These are phyloP conservation scores for Fomitiporia mediterranea DNA, from an alignment of 1,284 basidiomycete genomes.

Conservation along the genomic window DNA sequence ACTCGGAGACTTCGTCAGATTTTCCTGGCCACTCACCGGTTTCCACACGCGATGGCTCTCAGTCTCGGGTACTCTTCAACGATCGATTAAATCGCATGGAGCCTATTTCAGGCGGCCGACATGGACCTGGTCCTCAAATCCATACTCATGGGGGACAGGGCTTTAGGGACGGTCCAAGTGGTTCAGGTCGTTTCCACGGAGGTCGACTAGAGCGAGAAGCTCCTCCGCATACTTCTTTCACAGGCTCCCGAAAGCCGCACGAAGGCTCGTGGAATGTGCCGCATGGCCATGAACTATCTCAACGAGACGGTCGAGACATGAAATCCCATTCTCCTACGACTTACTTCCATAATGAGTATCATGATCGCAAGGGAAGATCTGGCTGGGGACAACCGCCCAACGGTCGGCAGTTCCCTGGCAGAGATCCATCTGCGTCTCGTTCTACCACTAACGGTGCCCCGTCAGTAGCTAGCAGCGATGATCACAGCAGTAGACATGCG, in stretches of 20 bases:
- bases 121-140: slow-evolving; percentile 35
- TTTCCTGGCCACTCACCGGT: slow-evolving; percentile 34
- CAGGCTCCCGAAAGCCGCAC: slow-evolving; percentile 41
- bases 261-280: slow-evolving; percentile 34
- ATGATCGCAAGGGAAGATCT: neutral
- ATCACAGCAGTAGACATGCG: slow-evolving; percentile 3
- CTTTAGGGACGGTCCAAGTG: slow-evolving; percentile 29
- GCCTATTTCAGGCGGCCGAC: slow-evolving; percentile 33
- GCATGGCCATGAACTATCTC: slow-evolving; percentile 23
- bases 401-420: neutral
- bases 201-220: slow-evolving; percentile 41
- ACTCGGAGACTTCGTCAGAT: slow-evolving; percentile 20
- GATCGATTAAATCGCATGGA: slow-evolving; percentile 84
- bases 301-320: slow-evolving; percentile 1
- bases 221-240: slow-evolving; percentile 35
- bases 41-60: slow-evolving; percentile 35
- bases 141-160: slow-evolving; percentile 33
- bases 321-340: neutral
- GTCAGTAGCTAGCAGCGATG: slow-evolving; percentile 12
- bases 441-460: slow-evolving; percentile 7
- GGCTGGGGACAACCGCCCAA: slow-evolving; percentile 1
- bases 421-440: slow-evolving; percentile 6
- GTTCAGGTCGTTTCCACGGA: slow-evolving; percentile 36
- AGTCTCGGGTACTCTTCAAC: slow-evolving; percentile 78
- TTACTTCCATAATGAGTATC: neutral